Conservation (phyloP, 2,329 filamentous ascomycete species). For the Pyrenophora seminiperda region DNA sequence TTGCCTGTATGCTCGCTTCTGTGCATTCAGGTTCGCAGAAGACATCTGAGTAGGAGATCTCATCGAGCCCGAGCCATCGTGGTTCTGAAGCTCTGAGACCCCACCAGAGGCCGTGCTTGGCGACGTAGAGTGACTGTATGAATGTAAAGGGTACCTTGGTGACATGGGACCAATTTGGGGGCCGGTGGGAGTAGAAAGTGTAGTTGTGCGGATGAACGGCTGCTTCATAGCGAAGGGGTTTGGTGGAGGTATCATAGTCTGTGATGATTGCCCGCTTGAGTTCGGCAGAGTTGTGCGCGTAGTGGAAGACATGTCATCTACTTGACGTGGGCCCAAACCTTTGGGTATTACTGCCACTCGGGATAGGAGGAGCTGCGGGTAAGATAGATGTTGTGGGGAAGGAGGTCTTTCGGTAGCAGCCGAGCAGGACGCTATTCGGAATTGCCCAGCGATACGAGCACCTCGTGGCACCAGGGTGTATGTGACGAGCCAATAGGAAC, state of each 20-base stretch:
- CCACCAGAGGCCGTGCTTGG: constrained; percentile 44
- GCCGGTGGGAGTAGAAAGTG: constrained; percentile 38
- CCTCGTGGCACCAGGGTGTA: constrained; percentile 17
- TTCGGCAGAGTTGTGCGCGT: constrained; percentile 42
- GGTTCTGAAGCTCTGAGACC: constrained; percentile 34
- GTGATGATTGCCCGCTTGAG: constrained; percentile 42
- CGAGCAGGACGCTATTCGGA: constrained; percentile 37
- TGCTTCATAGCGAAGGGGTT: constrained; percentile 40
- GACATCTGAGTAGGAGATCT: constrained; percentile 51
- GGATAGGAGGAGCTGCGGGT: constrained; percentile 11
- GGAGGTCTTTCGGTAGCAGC: constrained; percentile 41
- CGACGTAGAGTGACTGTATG: constrained; percentile 45
- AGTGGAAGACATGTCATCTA: constrained; percentile 13
- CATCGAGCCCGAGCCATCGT: constrained; percentile 46
- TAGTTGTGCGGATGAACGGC: constrained; percentile 29
- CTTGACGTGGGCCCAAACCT: constrained; percentile 6
- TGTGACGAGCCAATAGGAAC: constrained; percentile 33
- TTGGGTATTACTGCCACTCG: constrained; percentile 3
- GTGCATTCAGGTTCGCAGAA: constrained; percentile 66
- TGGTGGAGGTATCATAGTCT: constrained; percentile 40
- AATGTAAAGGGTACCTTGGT: constrained; percentile 37
- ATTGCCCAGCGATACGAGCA: constrained; percentile 34
- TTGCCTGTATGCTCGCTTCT: constrained; percentile 94
- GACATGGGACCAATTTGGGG: constrained; percentile 39
- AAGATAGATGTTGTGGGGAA: constrained; percentile 31